A percentile compares a stretch with the other conserved stretches of the same genome.
These are phyloP conservation scores for Phaeodactylum tricornutum DNA, from an alignment of 108 stramenopile species.

Conservation along the genomic window DNA sequence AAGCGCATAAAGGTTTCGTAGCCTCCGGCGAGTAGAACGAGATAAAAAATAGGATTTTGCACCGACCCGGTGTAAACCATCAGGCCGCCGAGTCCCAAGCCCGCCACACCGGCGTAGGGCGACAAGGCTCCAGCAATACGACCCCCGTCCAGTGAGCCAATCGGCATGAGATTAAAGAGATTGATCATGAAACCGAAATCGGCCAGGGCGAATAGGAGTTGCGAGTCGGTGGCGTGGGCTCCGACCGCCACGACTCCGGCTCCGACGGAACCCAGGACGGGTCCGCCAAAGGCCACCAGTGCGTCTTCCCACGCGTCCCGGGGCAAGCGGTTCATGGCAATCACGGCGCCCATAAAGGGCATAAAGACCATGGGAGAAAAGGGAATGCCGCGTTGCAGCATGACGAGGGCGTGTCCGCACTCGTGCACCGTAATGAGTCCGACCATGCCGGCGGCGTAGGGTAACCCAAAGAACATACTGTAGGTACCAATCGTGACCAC, in stretches of 20 bases:
- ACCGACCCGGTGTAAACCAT: conserved; percentile 63
- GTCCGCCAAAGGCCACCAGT: conserved; percentile 86
- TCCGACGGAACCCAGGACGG: conserved; percentile 70
- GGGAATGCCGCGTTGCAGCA: conserved; percentile 70
- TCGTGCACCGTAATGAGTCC: conserved; percentile 84
- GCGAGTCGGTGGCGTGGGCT: conserved; percentile 61
- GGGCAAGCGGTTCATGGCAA: conserved; percentile 76
- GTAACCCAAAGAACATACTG: conserved; percentile 77
- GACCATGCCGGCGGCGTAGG: conserved; percentile 88
- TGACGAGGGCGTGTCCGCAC: conserved; percentile 73
- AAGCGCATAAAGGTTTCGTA: conserved; percentile 76
- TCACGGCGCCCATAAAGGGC: conserved; percentile 89
- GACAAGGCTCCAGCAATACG: conserved; percentile 77
- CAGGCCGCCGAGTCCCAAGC: conserved; percentile 65
- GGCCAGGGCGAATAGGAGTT: conserved; percentile 80
- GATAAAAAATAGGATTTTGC: conserved; percentile 84
- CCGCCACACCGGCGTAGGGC: conserved; percentile 68
- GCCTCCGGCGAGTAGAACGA: conserved; percentile 73
- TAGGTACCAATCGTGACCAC: conserved; percentile 79
- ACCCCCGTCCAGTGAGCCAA: conserved; percentile 89
- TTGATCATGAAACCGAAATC: conserved; percentile 97
- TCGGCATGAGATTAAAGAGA: conserved; percentile 86
- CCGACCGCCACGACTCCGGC: conserved; percentile 65
- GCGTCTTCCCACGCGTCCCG: conserved; percentile 84
- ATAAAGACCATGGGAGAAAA: conserved; percentile 88